phyloP scores from a whole-genome alignment of 1,284 basidiomycete genomes.

The Ustilago crameri region DNA sequence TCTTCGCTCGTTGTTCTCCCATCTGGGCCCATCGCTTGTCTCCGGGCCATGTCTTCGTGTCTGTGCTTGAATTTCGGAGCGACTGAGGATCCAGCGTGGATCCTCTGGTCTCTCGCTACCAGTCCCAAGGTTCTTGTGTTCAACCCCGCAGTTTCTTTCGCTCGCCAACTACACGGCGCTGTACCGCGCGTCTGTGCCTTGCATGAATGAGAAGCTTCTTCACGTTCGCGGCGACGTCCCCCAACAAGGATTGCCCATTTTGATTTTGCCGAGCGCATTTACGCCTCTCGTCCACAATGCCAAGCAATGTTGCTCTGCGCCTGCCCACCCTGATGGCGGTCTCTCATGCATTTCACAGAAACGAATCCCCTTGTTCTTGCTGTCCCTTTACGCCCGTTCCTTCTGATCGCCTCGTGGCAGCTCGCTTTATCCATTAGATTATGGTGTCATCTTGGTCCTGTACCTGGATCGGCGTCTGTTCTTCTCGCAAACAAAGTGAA shows the following conservation, averaged over 20 bases:
- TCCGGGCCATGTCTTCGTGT: conserved; percentile 6
- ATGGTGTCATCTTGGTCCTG: neutral
- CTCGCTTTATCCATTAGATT: neutral
- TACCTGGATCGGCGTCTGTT: conserved; percentile 31
- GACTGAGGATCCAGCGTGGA: conserved; percentile 7
- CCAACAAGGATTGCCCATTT: neutral
- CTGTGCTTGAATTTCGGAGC: neutral
- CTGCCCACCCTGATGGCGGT: neutral
- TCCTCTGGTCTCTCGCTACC: conserved; percentile 28
- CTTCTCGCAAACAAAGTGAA: conserved; percentile 10
- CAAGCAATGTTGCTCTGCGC: conserved; percentile 14
- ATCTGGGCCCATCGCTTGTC: neutral
- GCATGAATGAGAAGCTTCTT: too few relatives aligned
- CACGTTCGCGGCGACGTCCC: too few relatives aligned
- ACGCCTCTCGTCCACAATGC: conserved; percentile 7
- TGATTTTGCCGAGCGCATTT: conserved; percentile 18
- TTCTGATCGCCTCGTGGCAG: conserved; percentile 21
- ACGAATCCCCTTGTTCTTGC: neutral
- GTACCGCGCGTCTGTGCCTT: neutral
- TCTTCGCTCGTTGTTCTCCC: too few relatives aligned
- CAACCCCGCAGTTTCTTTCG: conserved; percentile 9
- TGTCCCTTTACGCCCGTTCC: neutral
- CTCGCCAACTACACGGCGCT: neutral
- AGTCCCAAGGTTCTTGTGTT: neutral
- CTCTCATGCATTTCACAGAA: neutral